Conservation (phyloP, 78 protist species). For the Dictyostelium brefeldianum region DNA sequence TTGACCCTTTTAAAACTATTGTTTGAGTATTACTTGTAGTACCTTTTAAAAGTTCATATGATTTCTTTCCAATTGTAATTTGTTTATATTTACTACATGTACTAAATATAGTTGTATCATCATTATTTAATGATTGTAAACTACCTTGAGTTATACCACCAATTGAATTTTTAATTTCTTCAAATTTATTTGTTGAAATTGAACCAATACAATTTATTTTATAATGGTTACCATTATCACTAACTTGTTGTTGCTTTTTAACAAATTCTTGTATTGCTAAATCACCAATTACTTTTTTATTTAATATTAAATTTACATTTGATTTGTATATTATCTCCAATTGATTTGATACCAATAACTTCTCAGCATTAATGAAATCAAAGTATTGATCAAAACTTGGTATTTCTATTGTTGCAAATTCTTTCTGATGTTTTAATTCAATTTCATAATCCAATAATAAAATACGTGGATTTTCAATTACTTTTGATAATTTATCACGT, state of each 20-base stretch:
- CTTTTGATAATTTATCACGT: not conserved
- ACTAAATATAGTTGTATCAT: constrained; percentile 13
- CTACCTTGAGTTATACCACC: constrained; percentile 44
- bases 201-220: constrained; percentile 23
- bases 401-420: constrained; percentile 26
- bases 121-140: not conserved
- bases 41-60: constrained; percentile 17
- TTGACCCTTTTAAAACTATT: not conserved
- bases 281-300: constrained; percentile 41
- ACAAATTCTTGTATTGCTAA: constrained; percentile 45
- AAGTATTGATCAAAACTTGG: not conserved
- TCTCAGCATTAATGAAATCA: constrained; percentile 21
- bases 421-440: constrained; percentile 53
- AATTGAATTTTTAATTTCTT: not conserved
- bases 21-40: constrained; percentile 2
- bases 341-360: not conserved
- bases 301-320: not conserved
- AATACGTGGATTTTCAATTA: constrained; percentile 25
- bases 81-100: constrained; percentile 23
- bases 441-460: constrained; percentile 38
- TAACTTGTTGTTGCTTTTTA: not conserved
- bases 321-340: not conserved
- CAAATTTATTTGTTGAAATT: not conserved
- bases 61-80: constrained; percentile 16
- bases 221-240: not conserved